These are phyloP conservation scores for Penicillium mononematosum DNA, from an alignment of 495 filamentous ascomycete genomes.

Conservation along the genomic window DNA sequence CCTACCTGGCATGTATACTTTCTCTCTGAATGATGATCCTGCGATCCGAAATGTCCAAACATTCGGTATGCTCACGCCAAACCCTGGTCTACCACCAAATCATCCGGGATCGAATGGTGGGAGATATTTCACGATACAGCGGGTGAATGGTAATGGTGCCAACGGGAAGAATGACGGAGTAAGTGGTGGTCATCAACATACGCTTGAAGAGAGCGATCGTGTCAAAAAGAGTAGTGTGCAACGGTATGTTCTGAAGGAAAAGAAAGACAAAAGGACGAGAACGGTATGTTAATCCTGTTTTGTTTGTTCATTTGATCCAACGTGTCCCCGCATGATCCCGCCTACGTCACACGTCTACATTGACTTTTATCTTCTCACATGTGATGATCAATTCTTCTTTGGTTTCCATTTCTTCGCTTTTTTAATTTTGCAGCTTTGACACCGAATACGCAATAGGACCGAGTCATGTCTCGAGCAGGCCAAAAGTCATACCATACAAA, in stretches of 20 bases:
- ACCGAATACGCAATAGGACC: slow-evolving; percentile 18
- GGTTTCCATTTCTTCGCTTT: background rate
- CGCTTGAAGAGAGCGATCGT: slow-evolving; percentile 73
- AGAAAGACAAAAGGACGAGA: slow-evolving; percentile 65
- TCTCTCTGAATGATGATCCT: slow-evolving; percentile 16
- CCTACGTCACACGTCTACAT: slow-evolving; percentile 26
- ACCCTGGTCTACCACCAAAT: slow-evolving; percentile 32
- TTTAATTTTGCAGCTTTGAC: slow-evolving; percentile 11
- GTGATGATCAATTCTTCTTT: background rate
- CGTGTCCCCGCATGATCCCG: slow-evolving; percentile 20
- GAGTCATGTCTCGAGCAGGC: slow-evolving; percentile 44
- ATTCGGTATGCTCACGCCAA: slow-evolving; percentile 45
- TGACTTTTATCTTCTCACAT: background rate
- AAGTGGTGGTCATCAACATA: slow-evolving; percentile 68
- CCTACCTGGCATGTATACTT: slow-evolving; percentile 28
- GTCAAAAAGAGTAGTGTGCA: slow-evolving; percentile 84
- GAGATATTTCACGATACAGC: slow-evolving; percentile 70
- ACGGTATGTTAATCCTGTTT: slow-evolving; percentile 51
- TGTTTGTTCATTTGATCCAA: slow-evolving; percentile 8
- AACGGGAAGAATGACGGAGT: slow-evolving; percentile 71
- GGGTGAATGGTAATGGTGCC: slow-evolving; percentile 74
- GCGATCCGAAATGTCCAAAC: slow-evolving; percentile 18
- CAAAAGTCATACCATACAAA: slow-evolving; percentile 83
- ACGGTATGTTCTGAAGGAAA: slow-evolving; percentile 62
- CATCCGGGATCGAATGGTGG: slow-evolving; percentile 49